Percentiles rank a stretch among this genome's conserved stretches.
These are phyloP conservation scores for Nepenthes gracilis DNA, from an alignment of 148 eudicot genomes.

Conservation along the genomic window DNA sequence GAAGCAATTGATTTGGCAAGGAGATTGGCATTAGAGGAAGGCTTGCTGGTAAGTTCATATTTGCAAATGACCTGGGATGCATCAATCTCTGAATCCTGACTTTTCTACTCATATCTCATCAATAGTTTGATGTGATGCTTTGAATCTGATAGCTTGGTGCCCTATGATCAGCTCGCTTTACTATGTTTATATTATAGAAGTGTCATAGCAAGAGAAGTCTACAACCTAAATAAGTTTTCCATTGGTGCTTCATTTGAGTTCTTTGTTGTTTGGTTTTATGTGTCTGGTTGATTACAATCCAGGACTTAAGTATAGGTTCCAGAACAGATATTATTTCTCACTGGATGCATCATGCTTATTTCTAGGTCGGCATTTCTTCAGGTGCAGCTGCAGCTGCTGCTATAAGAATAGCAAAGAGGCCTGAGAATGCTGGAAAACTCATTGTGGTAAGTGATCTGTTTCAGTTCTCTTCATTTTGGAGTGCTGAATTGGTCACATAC, in stretches of 20 bases:
- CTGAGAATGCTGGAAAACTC: constrained; percentile 65
- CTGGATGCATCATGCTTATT: background rate
- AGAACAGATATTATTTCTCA: background rate
- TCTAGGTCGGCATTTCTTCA: constrained; percentile 67
- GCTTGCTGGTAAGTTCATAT: constrained; percentile 45
- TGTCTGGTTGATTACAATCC: too few species aligned
- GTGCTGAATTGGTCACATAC: too few species aligned
- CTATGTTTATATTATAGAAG: too few species aligned
- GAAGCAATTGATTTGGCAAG: constrained; percentile 71
- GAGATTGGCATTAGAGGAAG: constrained; percentile 54
- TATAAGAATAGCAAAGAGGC: constrained; percentile 41
- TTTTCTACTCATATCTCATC: background rate
- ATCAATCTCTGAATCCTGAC: background rate
- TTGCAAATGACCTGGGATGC: background rate
- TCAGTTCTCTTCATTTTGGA: background rate
- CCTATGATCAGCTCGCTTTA: too few species aligned
- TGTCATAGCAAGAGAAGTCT: too few species aligned
- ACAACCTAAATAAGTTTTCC: background rate
- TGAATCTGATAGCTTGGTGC: background rate
- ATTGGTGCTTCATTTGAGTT: background rate
- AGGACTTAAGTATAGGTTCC: too few species aligned
- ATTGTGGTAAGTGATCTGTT: constrained; percentile 27
- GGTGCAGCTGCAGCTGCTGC: constrained; percentile 77
- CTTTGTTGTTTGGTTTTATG: too few species aligned
- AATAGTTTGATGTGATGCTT: background rate